phyloP scores from a whole-genome alignment of 1,284 basidiomycete genomes.

The Puccinia coronata region DNA sequence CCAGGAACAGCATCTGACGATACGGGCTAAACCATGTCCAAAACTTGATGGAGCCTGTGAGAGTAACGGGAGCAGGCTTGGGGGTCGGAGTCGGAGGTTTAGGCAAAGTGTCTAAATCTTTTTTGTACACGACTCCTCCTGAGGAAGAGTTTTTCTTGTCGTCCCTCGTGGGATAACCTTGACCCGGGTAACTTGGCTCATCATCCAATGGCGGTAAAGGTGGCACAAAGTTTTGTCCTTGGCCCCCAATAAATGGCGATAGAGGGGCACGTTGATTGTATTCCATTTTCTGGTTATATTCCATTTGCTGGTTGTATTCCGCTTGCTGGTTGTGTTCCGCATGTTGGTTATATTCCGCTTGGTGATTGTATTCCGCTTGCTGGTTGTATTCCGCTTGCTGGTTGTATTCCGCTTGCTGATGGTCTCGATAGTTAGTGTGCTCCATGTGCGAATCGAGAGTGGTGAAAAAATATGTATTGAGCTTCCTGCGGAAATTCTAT shows the following conservation, averaged over 20 bases:
- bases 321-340: too few species aligned
- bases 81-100: constrained; percentile 16
- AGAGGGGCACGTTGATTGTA: background rate
- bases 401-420: too few species aligned
- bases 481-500: background rate
- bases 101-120: background rate
- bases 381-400: too few species aligned
- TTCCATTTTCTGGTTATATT: background rate
- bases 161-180: background rate
- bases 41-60: constrained; percentile 41
- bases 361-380: too few species aligned
- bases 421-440: background rate
- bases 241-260: background rate
- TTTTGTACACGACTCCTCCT: background rate
- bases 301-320: too few species aligned
- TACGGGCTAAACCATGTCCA: constrained; percentile 58
- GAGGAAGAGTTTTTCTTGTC: background rate
- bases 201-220: background rate
- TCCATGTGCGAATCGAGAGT: background rate
- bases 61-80: constrained; percentile 29
- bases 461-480: background rate
- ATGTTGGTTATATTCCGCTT: too few species aligned
- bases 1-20: constrained; percentile 70
- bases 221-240: background rate
- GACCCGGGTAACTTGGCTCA: background rate